Evolutionary conservation across 208 protist species (phyloP), one percentile per base, ranked within the genome.

Genomic region (Plasmodiophora brassicae): DNA sequence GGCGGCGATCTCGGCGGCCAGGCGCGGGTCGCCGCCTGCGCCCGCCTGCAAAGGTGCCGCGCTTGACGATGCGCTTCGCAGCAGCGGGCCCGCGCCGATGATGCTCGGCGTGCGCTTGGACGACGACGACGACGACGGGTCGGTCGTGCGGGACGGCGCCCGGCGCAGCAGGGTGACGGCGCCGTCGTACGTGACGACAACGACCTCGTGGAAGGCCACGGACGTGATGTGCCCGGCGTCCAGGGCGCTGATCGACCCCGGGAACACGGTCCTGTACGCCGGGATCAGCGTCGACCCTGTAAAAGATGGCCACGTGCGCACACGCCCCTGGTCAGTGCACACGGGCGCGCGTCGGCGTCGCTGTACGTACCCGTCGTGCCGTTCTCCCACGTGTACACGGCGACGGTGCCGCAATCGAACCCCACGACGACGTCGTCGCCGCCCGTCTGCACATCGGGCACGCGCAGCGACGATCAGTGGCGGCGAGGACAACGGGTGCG

Each of bases 391-490:
- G 32, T 78, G n/a, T 5, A 78, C 20, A 78, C n/a, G n/a, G 32
- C 41, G n/a, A 78, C n/a, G 65, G 65, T 78, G 5, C 65, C 65
- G 65, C 65, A 78, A 78, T 78, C n/a, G n/a, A 44, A 38, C 10
- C 65, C 65, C 5, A 78, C 65, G 41, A 78, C n/a, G n/a, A 78
- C n/a, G n/a, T 78, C 65, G n/a, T 78, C 65, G 14, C n/a, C 10
- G n/a, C n/a, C 5, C 14, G 65, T 14, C 65, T 78, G 65, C 20
- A n/a, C n/a, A n/a, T n/a, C n/a, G n/a, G n/a, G n/a, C n/a, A n/a
- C n/a, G n/a, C n/a, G n/a, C n/a, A n/a, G n/a, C n/a, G n/a, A n/a
- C n/a, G n/a, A n/a, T n/a, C n/a, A n/a, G n/a, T n/a, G n/a, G n/a
- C n/a, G n/a, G 65, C 20, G 32, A 38, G 5, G 5, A 78, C 10